Evolutionary conservation across 805 yeast species (phyloP), one percentile per base, ranked within the genome.

Genomic region (Ogataea corticis): DNA sequence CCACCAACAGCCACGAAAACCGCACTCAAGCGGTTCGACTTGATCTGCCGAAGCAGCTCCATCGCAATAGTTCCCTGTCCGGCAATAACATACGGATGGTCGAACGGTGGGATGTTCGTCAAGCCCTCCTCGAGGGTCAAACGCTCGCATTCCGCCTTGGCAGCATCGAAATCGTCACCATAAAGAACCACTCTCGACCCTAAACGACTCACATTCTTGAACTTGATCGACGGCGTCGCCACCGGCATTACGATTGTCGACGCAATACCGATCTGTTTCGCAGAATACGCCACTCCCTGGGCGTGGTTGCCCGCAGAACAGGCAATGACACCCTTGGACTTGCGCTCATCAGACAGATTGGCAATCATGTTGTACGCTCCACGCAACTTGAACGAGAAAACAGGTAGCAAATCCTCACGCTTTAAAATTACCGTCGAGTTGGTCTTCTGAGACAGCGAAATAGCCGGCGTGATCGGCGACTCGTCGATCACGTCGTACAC

Each of bases 281-380:
- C 96, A 17, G 96, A 85, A 63, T 69, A 92, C 0, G 99, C 99
- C 12, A 94, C 98, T 55, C 99, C 99, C 65, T 94, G 99, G 1
- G 99, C 99, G 59, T 94, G 99, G 67, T 94, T 94, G 29, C 99
- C 99, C 3, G 99, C 99, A 25, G 97, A 89, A 60, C 98, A 94
- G 0, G 98, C 97, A 62, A 95, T 86, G 44, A 94, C 97, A 57
- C 99, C 99, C 39, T 77, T 73, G 64, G 88, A 57, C 52, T 83
- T 76, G 56, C 83, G 72, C 37, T 76, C 79, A n/a, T 78, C 68
- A 42, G 82, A 80, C 40, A 94, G 68, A 58, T 92, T 87, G 29
- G 98, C 95, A 57, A 94, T 86, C 96, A 89, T 90, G 66, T 94
- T 94, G 69, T 91, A 89, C 14, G 99, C 99, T 48, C 99, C 99